These are phyloP conservation scores for Phialophora tarda DNA, from an alignment of 2,329 filamentous ascomycete species.

Conservation along the genomic window DNA sequence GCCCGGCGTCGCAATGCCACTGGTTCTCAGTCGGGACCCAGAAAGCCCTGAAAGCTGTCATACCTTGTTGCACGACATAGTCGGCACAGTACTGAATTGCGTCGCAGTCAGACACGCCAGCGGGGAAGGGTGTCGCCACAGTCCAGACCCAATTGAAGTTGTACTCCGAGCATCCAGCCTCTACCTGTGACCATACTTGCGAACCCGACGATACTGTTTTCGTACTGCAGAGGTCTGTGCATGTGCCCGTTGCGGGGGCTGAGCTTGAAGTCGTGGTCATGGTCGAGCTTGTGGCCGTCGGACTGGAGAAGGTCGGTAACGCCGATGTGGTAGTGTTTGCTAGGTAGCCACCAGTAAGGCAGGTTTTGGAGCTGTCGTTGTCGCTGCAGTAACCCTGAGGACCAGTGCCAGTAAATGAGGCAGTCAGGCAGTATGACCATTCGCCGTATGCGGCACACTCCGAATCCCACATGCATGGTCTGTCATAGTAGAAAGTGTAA, in stretches of 20 bases:
- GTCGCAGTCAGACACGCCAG: slow-evolving; percentile 4
- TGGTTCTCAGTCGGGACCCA: slow-evolving; percentile 1
- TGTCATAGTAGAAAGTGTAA: neutral
- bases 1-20: slow-evolving; percentile 4
- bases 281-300: slow-evolving; percentile 5
- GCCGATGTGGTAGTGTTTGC: neutral
- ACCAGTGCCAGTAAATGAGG: neutral
- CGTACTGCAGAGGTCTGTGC: neutral
- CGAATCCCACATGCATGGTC: neutral
- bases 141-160: neutral
- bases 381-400: neutral
- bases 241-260: neutral
- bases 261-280: slow-evolving; percentile 8
- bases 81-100: slow-evolving; percentile 4
- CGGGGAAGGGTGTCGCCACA: neutral
- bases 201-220: slow-evolving; percentile 6
- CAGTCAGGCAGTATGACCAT: neutral
- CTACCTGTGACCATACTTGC: slow-evolving; percentile 2
- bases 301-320: slow-evolving; percentile 3
- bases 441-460: neutral
- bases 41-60: slow-evolving; percentile 9
- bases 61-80: slow-evolving; percentile 3
- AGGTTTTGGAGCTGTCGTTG: neutral
- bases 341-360: neutral
- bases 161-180: slow-evolving; percentile 4